Conservation (phyloP, 768 basidiomycete genomes). For the Pulveroboletus frians region DNA sequence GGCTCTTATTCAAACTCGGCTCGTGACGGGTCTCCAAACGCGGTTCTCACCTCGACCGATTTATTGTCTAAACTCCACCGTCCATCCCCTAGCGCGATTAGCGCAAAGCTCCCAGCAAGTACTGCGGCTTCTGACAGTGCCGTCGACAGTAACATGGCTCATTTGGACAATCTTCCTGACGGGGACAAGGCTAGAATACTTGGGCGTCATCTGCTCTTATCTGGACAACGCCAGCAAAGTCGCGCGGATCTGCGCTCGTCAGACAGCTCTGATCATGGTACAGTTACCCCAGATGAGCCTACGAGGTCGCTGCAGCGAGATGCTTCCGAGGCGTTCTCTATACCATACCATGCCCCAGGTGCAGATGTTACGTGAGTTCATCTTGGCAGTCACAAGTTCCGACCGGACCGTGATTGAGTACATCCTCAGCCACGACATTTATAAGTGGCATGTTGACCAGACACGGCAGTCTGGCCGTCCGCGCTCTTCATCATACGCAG, state of each 20-base stretch:
- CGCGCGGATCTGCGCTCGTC: slow-evolving; percentile 21
- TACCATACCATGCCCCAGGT: slow-evolving; percentile 81
- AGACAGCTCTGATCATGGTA: slow-evolving; percentile 24
- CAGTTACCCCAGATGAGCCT: slow-evolving; percentile 13
- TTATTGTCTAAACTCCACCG: slow-evolving; percentile 14
- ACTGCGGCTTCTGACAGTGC: slow-evolving; percentile 28
- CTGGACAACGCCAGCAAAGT: slow-evolving; percentile 48
- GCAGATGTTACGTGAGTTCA: slow-evolving; percentile 86
- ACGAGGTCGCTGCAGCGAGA: slow-evolving; percentile 31
- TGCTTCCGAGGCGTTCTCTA: slow-evolving; percentile 72
- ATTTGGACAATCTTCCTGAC: slow-evolving; percentile 61
- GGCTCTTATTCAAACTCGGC: slow-evolving; percentile 7
- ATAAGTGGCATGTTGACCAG: slow-evolving; percentile 88
- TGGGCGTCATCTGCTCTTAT: slow-evolving; percentile 72
- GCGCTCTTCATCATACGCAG: slow-evolving; percentile 68
- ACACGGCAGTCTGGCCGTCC: slow-evolving; percentile 54
- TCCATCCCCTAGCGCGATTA: slow-evolving; percentile 35
- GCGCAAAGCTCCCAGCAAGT: slow-evolving; percentile 31
- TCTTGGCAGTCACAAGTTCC: slow-evolving; percentile 2
- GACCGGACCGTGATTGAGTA: slow-evolving; percentile 17
- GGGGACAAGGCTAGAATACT: slow-evolving; percentile 84
- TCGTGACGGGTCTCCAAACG: slow-evolving; percentile 10
- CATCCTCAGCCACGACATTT: slow-evolving; percentile 73
- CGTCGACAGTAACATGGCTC: slow-evolving; percentile 27
- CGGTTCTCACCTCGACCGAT: slow-evolving; percentile 7